Percentiles rank a stretch among this genome's conserved stretches.
Conservation (phyloP, 768 basidiomycete genomes). For the Calvatia gigantea region DNA sequence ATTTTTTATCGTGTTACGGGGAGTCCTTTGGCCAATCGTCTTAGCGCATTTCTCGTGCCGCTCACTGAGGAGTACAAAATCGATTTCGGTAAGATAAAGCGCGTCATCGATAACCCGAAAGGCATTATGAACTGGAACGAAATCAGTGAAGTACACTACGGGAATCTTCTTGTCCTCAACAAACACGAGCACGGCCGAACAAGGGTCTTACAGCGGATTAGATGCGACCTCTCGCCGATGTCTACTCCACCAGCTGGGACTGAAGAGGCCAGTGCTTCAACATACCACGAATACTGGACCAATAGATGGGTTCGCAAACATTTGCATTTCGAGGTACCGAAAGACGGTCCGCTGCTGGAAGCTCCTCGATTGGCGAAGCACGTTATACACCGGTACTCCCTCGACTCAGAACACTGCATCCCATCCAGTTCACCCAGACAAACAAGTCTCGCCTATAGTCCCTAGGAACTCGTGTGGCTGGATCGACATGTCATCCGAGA, state of each 20-base stretch:
- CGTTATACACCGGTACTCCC: conserved; percentile 34
- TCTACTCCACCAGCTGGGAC: conserved; percentile 53
- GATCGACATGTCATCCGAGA: conserved; percentile 46
- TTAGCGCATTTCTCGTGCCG: conserved; percentile 67
- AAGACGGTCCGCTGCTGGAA: conserved; percentile 63
- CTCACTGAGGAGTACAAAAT: conserved; percentile 45
- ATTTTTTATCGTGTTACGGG: conserved; percentile 63
- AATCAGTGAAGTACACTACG: conserved; percentile 47
- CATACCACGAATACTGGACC: conserved; percentile 59
- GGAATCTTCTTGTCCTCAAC: conserved; percentile 51
- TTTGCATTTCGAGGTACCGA: conserved; percentile 40
- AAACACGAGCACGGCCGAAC: conserved; percentile 52
- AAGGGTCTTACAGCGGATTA: conserved; percentile 53
- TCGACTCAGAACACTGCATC: conserved; percentile 15
- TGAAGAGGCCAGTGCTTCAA: conserved; percentile 40
- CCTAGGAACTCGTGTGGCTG: conserved; percentile 50
- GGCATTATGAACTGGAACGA: conserved; percentile 55
- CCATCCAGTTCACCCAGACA: conserved; percentile 3
- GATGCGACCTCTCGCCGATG: conserved; percentile 63
- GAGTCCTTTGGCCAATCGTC: conserved; percentile 45
- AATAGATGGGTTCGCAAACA: conserved; percentile 52
- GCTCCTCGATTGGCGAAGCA: conserved; percentile 38
- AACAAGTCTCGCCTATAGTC: conserved; percentile 17
- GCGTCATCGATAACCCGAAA: conserved; percentile 42
- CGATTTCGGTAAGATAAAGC: conserved; percentile 56